Evolutionary conservation across 1,284 basidiomycete species (phyloP).

Genomic region (Cutaneotrichosporon cyanovorans): DNA sequence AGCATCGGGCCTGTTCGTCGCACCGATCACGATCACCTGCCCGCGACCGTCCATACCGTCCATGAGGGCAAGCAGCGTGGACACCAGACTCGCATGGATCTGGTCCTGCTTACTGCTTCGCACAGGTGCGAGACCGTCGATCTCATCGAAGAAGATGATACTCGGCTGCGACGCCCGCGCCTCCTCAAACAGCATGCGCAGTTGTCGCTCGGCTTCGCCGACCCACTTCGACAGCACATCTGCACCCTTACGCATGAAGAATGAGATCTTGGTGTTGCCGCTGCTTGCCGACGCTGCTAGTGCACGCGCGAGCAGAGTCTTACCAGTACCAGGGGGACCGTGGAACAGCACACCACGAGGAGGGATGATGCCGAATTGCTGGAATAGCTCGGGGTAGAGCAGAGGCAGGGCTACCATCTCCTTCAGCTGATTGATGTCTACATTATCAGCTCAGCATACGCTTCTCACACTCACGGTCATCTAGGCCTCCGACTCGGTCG

Average conservation of each 20-base stretch:
- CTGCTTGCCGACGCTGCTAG: slow-evolving; percentile 88
- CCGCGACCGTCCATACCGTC: slow-evolving; percentile 98
- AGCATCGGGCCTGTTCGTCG: slow-evolving; percentile 94
- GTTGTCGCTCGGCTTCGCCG: slow-evolving; percentile 94
- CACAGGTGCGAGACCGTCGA: slow-evolving; percentile 93
- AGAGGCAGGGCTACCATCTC: slow-evolving; percentile 97
- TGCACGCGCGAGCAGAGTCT: slow-evolving; percentile 86
- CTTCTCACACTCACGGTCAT: slow-evolving; percentile 55
- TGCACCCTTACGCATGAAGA: slow-evolving; percentile 99
- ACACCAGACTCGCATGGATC: slow-evolving; percentile 96
- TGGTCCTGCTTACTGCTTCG: slow-evolving; percentile 98
- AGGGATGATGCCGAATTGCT: slow-evolving; percentile 87
- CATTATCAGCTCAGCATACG: slow-evolving; percentile 42
- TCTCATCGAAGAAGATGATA: slow-evolving; percentile 99
- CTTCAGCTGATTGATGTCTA: slow-evolving; percentile 85
- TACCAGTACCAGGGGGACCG: slow-evolving; percentile 82
- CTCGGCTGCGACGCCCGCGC: slow-evolving; percentile 85
- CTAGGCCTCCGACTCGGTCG: slow-evolving; percentile 93
- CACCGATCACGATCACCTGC: slow-evolving; percentile 96
- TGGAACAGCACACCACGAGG: slow-evolving; percentile 97
- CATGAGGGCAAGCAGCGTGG: slow-evolving; percentile 93
- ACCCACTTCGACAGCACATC: slow-evolving; percentile 99
- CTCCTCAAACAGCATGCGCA: slow-evolving; percentile 93
- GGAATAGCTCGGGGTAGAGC: slow-evolving; percentile 95
- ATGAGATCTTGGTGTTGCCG: slow-evolving; percentile 85